Evolutionary conservation across 306 rosid species (phyloP).

Genomic region (Castanea sativa): DNA sequence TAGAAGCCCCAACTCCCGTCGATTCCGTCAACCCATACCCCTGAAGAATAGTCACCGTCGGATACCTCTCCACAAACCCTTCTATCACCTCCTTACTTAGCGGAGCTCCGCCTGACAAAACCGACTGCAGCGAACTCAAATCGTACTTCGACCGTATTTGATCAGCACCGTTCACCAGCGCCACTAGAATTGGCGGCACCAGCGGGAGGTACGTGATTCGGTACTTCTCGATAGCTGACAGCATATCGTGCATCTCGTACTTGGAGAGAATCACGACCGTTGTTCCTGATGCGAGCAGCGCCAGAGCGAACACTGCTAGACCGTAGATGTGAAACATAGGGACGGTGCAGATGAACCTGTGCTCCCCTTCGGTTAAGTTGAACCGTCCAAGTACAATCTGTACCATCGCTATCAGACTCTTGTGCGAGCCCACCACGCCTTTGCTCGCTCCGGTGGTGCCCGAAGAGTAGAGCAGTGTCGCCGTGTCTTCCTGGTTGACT

Average conservation of each 20-base stretch:
- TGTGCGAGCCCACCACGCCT: slow-evolving; percentile 86
- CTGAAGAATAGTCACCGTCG: slow-evolving; percentile 57
- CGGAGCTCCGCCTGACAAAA: slow-evolving; percentile 83
- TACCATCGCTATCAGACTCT: slow-evolving; percentile 65
- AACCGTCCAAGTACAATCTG: slow-evolving; percentile 48
- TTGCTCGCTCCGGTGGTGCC: slow-evolving; percentile 93
- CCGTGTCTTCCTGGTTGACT: slow-evolving; percentile 71
- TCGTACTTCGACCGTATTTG: slow-evolving; percentile 61
- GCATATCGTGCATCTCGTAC: slow-evolving; percentile 81
- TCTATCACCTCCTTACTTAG: slow-evolving; percentile 80
- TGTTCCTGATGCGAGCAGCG: slow-evolving; percentile 60
- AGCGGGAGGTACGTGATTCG: slow-evolving; percentile 63
- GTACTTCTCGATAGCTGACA: slow-evolving; percentile 49
- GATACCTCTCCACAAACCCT: slow-evolving; percentile 68
- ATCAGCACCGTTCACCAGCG: slow-evolving; percentile 61
- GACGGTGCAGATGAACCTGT: slow-evolving; percentile 74
- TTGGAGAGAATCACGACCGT: slow-evolving; percentile 70
- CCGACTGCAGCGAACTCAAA: slow-evolving; percentile 53
- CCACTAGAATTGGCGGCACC: slow-evolving; percentile 84
- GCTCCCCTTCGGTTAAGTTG: slow-evolving; percentile 20
- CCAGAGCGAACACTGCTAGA: slow-evolving; percentile 58
- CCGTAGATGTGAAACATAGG: slow-evolving; percentile 98
- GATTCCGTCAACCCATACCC: slow-evolving; percentile 93
- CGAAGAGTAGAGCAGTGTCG: slow-evolving; percentile 77
- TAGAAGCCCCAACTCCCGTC: slow-evolving; percentile 75